Percentiles rank a stretch among this genome's conserved stretches.
These are phyloP conservation scores for Biscogniauxia marginata DNA, from an alignment of 2,329 filamentous ascomycete genomes.

Conservation along the genomic window DNA sequence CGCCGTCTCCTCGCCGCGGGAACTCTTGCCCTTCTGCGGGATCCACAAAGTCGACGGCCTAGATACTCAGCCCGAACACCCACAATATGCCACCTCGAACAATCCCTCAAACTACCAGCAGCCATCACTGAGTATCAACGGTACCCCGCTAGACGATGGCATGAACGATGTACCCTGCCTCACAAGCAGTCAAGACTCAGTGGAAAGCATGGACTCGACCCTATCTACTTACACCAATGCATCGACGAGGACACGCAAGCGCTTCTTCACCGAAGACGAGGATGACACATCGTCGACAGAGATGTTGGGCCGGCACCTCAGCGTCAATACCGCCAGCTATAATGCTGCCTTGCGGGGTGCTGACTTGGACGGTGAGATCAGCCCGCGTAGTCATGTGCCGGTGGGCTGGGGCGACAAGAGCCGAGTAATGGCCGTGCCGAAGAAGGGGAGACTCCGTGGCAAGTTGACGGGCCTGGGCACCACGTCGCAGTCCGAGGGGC, in stretches of 20 bases:
- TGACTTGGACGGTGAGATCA: slow-evolving; percentile 38
- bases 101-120: slow-evolving; percentile 3
- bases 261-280: slow-evolving; percentile 45
- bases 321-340: slow-evolving; percentile 25
- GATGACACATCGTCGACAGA: slow-evolving; percentile 30
- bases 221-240: slow-evolving; percentile 15
- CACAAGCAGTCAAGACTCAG: slow-evolving; percentile 56
- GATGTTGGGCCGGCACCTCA: slow-evolving; percentile 21
- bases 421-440: slow-evolving; percentile 50
- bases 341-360: slow-evolving; percentile 19
- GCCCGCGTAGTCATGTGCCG: slow-evolving; percentile 39
- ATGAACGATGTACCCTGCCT: slow-evolving; percentile 43
- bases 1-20: slow-evolving; percentile 43
- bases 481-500: slow-evolving; percentile 30
- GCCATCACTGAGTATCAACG: slow-evolving; percentile 11
- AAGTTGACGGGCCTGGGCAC: slow-evolving; percentile 21
- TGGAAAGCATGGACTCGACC: slow-evolving; percentile 35
- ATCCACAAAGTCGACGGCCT: slow-evolving; percentile 73
- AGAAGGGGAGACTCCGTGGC: slow-evolving; percentile 21
- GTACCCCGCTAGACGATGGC: slow-evolving; percentile 12
- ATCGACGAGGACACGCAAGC: slow-evolving; percentile 42
- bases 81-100: too few relatives aligned
- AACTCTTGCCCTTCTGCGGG: slow-evolving; percentile 79
- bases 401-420: slow-evolving; percentile 36
- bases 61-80: slow-evolving; percentile 53